Percentiles rank a stretch among this genome's conserved stretches.
These are phyloP conservation scores for Cardamine chenopodiifolia DNA, from an alignment of 345 rosid species.

Conservation along the genomic window DNA sequence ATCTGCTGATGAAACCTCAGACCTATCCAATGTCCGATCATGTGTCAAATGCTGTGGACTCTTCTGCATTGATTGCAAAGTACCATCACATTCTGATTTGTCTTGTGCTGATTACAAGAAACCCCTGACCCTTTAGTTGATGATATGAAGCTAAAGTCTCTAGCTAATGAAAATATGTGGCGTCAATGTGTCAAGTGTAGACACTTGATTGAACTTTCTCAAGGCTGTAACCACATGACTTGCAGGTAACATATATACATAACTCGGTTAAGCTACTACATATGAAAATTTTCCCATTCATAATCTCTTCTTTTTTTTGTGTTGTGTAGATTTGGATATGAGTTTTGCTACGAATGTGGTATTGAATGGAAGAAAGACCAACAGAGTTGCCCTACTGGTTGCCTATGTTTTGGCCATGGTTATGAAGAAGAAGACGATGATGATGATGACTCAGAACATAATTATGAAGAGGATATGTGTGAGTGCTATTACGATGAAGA, in stretches of 20 bases:
- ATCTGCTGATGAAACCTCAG: not conserved
- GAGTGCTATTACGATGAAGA: not conserved
- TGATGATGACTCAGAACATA: slow-evolving; percentile 5
- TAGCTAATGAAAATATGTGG: not conserved
- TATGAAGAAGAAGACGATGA: not conserved
- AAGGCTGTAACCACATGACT: slow-evolving; percentile 2
- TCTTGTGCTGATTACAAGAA: not conserved
- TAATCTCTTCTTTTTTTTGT: not conserved
- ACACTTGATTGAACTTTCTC: not conserved
- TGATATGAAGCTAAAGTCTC: not conserved
- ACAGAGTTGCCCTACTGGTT: not conserved
- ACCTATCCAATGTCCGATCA: not conserved
- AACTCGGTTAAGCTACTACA: not conserved
- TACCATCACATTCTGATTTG: not conserved
- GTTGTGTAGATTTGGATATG: not conserved
- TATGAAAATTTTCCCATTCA: not conserved
- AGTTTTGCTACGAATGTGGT: not conserved
- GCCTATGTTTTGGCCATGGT: not conserved
- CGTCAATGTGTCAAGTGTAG: not conserved
- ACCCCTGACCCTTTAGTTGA: not conserved
- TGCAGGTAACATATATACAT: not conserved
- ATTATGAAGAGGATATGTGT: slow-evolving; percentile 9
- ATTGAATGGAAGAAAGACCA: not conserved
- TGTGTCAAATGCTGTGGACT: not conserved
- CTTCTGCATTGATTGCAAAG: not conserved